Percentiles rank a stretch among this genome's conserved stretches.
phyloP scores from a whole-genome alignment of 441 rosid genomes.

The Syzygium malaccense region DNA sequence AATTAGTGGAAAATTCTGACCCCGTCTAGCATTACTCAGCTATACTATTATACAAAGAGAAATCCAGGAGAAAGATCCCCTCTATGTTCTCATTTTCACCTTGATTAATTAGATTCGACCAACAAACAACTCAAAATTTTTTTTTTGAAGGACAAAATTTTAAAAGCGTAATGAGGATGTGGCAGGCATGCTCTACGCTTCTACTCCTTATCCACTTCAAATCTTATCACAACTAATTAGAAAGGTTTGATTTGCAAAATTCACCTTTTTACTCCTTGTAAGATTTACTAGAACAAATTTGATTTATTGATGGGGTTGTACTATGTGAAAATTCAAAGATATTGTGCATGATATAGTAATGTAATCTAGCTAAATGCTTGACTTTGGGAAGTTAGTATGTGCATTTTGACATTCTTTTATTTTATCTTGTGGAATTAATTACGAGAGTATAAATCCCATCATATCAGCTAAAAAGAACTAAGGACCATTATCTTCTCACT shows the following conservation, averaged over 20 bases:
- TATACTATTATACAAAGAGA: too few relatives aligned
- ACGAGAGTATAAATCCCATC: neutral
- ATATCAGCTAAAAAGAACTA: neutral
- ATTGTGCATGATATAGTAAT: neutral
- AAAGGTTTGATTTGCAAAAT: neutral
- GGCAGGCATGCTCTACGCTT: neutral
- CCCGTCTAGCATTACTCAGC: neutral
- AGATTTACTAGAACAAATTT: neutral
- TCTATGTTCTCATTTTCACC: too few relatives aligned
- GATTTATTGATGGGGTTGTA: neutral
- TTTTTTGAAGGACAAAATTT: neutral
- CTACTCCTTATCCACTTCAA: neutral
- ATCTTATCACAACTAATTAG: neutral
- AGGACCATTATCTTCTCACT: neutral
- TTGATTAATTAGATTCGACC: neutral
- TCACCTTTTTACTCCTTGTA: neutral
- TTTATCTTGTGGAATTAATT: neutral
- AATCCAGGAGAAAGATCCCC: too few relatives aligned
- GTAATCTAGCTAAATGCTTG: neutral
- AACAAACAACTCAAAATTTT: neutral
- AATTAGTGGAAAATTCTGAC: too few relatives aligned
- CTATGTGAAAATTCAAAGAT: neutral
- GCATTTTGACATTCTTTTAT: neutral
- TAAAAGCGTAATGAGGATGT: neutral
- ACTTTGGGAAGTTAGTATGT: neutral